Conservation (phyloP, 495 filamentous ascomycete species). For the Penicillium simplicissimum region DNA sequence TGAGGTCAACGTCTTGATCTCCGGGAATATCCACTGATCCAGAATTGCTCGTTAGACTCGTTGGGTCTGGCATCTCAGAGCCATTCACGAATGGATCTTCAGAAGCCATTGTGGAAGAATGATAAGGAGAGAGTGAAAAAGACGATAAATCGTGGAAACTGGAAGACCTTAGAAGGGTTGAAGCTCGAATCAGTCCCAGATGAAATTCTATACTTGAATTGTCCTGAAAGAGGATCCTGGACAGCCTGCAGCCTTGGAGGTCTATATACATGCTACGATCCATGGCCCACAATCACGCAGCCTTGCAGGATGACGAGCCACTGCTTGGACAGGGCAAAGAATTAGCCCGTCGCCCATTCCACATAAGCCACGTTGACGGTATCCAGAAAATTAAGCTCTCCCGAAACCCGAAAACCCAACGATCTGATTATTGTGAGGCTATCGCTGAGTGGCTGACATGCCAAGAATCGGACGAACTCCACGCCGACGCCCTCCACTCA, state of each 20-base stretch:
- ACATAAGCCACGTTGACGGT: not conserved
- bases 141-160: not conserved
- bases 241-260: not conserved
- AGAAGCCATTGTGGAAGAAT: slow-evolving; percentile 2
- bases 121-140: not conserved
- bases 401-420: not conserved
- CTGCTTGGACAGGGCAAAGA: not conserved
- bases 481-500: slow-evolving; percentile 10
- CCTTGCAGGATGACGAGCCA: not conserved
- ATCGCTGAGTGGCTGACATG: slow-evolving; percentile 1
- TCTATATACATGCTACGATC: not conserved
- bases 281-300: not conserved
- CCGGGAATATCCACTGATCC: slow-evolving; percentile 2
- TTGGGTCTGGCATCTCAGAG: slow-evolving; percentile 9
- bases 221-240: not conserved
- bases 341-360: not conserved
- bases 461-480: slow-evolving; percentile 19
- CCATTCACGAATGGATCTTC: slow-evolving; percentile 13
- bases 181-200: not conserved
- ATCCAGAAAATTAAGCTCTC: not conserved
- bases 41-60: slow-evolving; percentile 7
- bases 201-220: not conserved
- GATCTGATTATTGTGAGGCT: not conserved
- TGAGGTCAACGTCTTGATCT: not conserved
- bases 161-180: not conserved